Base-by-base conservation (phyloP, 768 basidiomycete species). In the Leccinum olivaceopallidum region DNA sequence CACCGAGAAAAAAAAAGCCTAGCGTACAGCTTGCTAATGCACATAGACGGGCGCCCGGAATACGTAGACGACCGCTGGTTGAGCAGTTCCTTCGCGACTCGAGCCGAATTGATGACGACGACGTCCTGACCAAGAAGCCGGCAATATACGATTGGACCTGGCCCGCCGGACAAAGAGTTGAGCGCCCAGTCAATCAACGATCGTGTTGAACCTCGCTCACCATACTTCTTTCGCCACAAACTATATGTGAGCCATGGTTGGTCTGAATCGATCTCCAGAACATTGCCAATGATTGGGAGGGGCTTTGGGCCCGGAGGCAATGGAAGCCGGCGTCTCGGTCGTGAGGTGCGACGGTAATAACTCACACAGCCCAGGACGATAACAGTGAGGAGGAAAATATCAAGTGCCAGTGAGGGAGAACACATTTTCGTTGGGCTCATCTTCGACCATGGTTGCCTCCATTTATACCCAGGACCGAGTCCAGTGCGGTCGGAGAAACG, bases 141-240 rank as follows among this genome's bases (percentile, higher is more conserved):
- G 39, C 68, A 72, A 30, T 74, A 67, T 20, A 74, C 67, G 34
- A 74, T 63, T 9, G 71, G 66, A 4, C 71, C 71, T 74, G 56
- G 44, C 42, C 16, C 37, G 0, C n/a, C 16, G 32, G 32, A 36
- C n/a, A n/a, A n/a, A 49, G 53, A 51, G 37, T 6, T 56, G 10
- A 55, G 48, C 8, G 5, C 22, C 20, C 9, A 22, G 16, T 13
- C 3, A 34, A 20, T 6, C 16, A 10, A 22, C 42, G n/a, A 48
- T 24, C 8, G 22, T 16, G 34, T 36, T 13, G 16, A 50, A 50
- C n/a, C 44, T 14, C 32, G 12, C 63, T 47, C 30, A 69, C 71
- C 71, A 50, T 74, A 74, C 63, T 60, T 71, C 49, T 65, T 69
- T 53, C 63, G 60, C 71, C 71, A 72, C 18, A 18, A n/a, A 36